These are phyloP conservation scores for Omphalotus guepiniiformis DNA, from an alignment of 768 basidiomycete genomes.

Conservation along the genomic window DNA sequence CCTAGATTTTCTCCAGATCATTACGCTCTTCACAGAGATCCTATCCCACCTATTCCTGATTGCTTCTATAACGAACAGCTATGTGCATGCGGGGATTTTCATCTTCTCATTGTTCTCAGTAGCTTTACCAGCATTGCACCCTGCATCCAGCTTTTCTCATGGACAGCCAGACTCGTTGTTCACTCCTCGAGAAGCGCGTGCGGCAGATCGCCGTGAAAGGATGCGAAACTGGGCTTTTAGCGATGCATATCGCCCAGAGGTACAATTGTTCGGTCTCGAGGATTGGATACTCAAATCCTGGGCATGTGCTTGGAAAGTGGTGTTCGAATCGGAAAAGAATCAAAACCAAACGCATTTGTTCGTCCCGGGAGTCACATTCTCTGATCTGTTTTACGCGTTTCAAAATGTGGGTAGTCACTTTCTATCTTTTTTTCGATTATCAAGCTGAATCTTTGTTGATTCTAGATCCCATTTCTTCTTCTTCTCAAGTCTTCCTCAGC, in stretches of 20 bases:
- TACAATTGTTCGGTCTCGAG: conserved; percentile 76
- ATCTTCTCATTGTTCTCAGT: conserved; percentile 59
- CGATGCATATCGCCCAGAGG: conserved; percentile 74
- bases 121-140: conserved; percentile 53
- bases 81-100: conserved; percentile 53
- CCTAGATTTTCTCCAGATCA: conserved; percentile 70
- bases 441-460: conserved; percentile 14
- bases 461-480: conserved; percentile 70
- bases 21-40: conserved; percentile 69
- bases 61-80: conserved; percentile 54
- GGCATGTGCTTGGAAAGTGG: conserved; percentile 58
- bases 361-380: conserved; percentile 54
- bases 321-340: conserved; percentile 53
- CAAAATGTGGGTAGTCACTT: conserved; percentile 49
- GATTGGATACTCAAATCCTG: conserved; percentile 83
- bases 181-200: conserved; percentile 54
- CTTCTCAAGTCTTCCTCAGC: conserved; percentile 68
- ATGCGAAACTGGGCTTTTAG: conserved; percentile 74
- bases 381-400: conserved; percentile 58
- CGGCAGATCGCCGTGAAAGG: conserved; percentile 67
- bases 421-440: conserved; percentile 7
- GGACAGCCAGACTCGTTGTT: conserved; percentile 40
- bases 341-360: conserved; percentile 41
- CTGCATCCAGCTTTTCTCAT: conserved; percentile 41
- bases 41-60: conserved; percentile 68